Percentiles rank a stretch among this genome's conserved stretches.
phyloP scores from a whole-genome alignment of 768 basidiomycete genomes.

The Strobilomyces dryophilus region DNA sequence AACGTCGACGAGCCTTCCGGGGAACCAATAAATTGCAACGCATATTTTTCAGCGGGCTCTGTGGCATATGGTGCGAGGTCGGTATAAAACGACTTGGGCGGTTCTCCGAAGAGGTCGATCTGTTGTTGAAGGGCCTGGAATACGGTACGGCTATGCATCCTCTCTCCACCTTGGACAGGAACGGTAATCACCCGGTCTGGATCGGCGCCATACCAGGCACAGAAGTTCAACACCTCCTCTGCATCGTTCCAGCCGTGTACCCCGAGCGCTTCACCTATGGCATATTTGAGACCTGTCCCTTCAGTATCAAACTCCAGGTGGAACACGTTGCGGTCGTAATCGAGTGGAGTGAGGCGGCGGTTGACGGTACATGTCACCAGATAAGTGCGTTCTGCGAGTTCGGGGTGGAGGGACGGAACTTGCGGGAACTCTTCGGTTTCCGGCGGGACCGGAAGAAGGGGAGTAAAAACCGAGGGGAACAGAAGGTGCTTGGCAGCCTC shows the following conservation, averaged over 20 bases:
- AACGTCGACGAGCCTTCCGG: constrained; percentile 89
- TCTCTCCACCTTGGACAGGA: constrained; percentile 59
- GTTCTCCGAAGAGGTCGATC: constrained; percentile 92
- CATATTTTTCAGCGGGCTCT: constrained; percentile 62
- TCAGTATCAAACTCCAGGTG: constrained; percentile 94
- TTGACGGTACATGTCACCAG: constrained; percentile 94
- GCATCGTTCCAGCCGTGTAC: constrained; percentile 98
- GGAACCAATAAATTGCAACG: constrained; percentile 88
- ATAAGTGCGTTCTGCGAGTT: constrained; percentile 84
- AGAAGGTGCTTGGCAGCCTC: constrained; percentile 84
- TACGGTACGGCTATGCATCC: constrained; percentile 88
- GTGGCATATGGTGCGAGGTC: constrained; percentile 78
- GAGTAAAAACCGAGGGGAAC: constrained; percentile 78
- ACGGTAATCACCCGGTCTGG: constrained; percentile 77
- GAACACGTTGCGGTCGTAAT: constrained; percentile 98
- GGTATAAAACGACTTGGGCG: constrained; percentile 93
- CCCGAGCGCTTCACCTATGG: constrained; percentile 94
- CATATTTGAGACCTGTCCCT: constrained; percentile 92
- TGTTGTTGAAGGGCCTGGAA: constrained; percentile 96
- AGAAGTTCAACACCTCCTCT: constrained; percentile 84
- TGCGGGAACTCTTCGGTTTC: constrained; percentile 45
- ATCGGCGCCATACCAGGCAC: constrained; percentile 87
- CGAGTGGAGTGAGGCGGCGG: constrained; percentile 86
- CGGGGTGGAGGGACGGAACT: constrained; percentile 77
- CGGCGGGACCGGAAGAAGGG: constrained; percentile 34